Conservation (phyloP, 192 early-diverging fungal genomes). For the Gorgonomyces haynaldii region DNA sequence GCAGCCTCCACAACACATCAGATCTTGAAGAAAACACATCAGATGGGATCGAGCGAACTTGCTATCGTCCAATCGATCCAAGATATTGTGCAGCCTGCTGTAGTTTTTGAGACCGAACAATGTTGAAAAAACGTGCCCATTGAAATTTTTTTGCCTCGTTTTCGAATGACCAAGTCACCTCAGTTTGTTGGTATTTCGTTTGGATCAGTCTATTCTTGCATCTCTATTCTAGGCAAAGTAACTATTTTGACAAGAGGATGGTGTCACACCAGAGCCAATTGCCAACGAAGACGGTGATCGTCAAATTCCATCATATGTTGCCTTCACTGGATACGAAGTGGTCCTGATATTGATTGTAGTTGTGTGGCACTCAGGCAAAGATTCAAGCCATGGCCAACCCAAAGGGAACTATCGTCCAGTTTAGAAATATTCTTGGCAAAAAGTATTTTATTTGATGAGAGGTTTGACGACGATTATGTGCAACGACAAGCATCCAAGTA, state of each 20-base stretch:
- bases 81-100: constrained; percentile 1
- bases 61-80: neutral
- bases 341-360: constrained; percentile 35
- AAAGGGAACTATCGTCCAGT: constrained; percentile 80
- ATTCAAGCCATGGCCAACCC: constrained; percentile 79
- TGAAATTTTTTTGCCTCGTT: too few species aligned
- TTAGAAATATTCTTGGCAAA: constrained; percentile 75
- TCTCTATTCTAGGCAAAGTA: constrained; percentile 66
- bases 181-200: constrained; percentile 76
- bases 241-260: constrained; percentile 35
- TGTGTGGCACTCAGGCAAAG: constrained; percentile 59
- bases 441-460: constrained; percentile 38
- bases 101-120: neutral
- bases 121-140: too few species aligned
- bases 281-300: constrained; percentile 98
- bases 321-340: constrained; percentile 85
- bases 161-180: too few species aligned
- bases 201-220: constrained; percentile 67
- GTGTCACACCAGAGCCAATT: constrained; percentile 64
- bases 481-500: constrained; percentile 14
- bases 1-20: constrained; percentile 59
- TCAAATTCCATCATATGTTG: constrained; percentile 86
- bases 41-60: constrained; percentile 18
- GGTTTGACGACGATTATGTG: constrained; percentile 31
- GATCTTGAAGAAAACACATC: constrained; percentile 50